Evolutionary conservation across 805 yeast species (phyloP), one percentile per base, ranked within the genome.

Genomic region (Zygotorulaspora sp.): DNA sequence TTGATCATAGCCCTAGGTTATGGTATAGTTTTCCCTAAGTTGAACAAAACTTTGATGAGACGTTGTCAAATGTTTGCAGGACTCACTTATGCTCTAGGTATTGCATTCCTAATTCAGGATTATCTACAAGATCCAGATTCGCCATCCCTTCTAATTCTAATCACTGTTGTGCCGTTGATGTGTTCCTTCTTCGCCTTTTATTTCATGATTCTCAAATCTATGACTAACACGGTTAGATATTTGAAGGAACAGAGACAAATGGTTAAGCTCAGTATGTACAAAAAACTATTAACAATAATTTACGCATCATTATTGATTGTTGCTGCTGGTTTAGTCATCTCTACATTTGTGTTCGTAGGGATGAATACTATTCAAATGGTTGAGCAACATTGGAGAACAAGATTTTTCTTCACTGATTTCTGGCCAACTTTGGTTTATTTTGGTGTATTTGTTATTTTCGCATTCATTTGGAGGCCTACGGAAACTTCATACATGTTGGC

Each of bases 381-480:
- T 41, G 95, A 89, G 55, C 77, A 77, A 49, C 82, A 85, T 58
- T 92, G 98, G 98, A 85, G 89, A 64, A 76, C 86, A 30, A 77
- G 94, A 55, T 89, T 86, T 68, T 87, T 92, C 53, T 64, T 87
- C 37, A 73, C 82, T 30, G 96, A 90, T 52, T 94, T 95, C 67
- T 89, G 97, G 96, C 95, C 96, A 26, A 80, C 95, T 33, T 73
- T 87, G 33, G 81, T 88, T 10, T 92, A 87, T 65, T 86, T 84
- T 56, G 64, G 80, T 32, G 89, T 89, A 25, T 89, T 92, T 60
- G 74, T 82, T 52, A 76, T 88, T 7, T 72, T 92, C 47, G 85
- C 96, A 4, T 77, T 88, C 68, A 75, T 92, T 46, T 92, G 98
- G 98, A 81, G 98, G 63, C 99, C 99, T 37, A 90, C 97, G 0